Percentiles rank a stretch among this genome's conserved stretches.
These are phyloP conservation scores for Stylosanthes scabra DNA, from an alignment of 331 rosid species.

Conservation along the genomic window DNA sequence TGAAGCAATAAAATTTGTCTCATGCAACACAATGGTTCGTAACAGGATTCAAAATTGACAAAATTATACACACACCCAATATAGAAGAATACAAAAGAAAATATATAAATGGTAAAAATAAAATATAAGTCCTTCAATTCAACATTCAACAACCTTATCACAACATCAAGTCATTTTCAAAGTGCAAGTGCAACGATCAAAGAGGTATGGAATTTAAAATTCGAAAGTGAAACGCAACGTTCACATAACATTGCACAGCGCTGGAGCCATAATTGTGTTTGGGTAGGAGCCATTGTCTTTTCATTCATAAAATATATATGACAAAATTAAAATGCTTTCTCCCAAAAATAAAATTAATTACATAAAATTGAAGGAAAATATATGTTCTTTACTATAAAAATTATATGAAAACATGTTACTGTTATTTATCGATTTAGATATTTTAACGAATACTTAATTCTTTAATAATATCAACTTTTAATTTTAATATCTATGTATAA, in stretches of 20 bases:
- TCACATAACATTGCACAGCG: constrained; percentile 30
- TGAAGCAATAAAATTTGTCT: constrained; percentile 11
- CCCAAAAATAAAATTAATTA: background rate
- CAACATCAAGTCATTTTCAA: constrained; percentile 46
- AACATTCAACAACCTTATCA: constrained; percentile 50
- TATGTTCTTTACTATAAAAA: no score
- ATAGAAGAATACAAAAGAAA: constrained; percentile 22
- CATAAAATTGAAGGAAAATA: no score
- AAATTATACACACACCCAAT: background rate
- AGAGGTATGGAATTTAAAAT: constrained; percentile 39
- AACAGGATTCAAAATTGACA: constrained; percentile 21
- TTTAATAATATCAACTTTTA: no score
- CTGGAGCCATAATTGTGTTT: constrained; percentile 42
- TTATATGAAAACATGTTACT: no score
- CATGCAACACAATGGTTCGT: constrained; percentile 7
- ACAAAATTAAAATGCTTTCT: background rate
- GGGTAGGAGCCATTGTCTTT: constrained; percentile 40
- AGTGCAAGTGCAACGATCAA: constrained; percentile 44
- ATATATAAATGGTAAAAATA: background rate
- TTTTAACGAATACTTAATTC: no score
- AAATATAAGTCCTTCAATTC: background rate
- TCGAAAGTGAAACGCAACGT: constrained; percentile 57
- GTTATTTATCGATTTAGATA: no score
- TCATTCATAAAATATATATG: constrained; percentile 6
- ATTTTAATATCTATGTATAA: no score